These are phyloP conservation scores for Jamesozyma gamospora DNA, from an alignment of 805 yeast genomes.

Conservation along the genomic window DNA sequence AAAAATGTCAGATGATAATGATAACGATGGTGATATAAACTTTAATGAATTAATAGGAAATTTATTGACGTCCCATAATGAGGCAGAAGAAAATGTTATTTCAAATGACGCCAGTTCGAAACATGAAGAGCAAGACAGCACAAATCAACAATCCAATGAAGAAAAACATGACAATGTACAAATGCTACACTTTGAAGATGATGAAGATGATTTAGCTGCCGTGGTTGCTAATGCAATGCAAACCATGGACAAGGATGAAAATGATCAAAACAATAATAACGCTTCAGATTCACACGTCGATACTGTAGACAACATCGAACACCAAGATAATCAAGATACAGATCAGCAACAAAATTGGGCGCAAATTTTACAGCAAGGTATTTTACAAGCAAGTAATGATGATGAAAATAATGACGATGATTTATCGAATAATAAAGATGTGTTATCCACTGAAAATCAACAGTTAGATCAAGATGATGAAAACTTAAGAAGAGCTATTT, in stretches of 20 bases:
- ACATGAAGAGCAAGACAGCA: not conserved
- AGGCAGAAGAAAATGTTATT: not conserved
- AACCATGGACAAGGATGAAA: conserved; percentile 7
- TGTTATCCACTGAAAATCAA: conserved; percentile 3
- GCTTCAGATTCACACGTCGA: not conserved
- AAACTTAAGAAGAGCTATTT: conserved; percentile 25
- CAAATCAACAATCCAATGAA: not conserved
- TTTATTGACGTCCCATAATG: conserved; percentile 16
- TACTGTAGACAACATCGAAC: not conserved
- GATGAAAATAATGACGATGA: conserved; percentile 4
- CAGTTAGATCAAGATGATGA: conserved; percentile 28
- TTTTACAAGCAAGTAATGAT: conserved; percentile 12
- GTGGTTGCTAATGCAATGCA: conserved; percentile 34
- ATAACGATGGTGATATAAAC: conserved; percentile 23
- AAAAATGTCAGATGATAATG: conserved; percentile 12
- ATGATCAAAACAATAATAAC: not conserved
- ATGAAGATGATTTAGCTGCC: conserved; percentile 29
- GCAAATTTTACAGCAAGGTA: conserved; percentile 22
- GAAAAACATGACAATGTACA: conserved; percentile 9
- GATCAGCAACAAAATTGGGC: conserved; percentile 21
- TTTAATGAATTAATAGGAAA: conserved; percentile 28
- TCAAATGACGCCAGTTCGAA: not conserved
- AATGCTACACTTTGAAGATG: conserved; percentile 19
- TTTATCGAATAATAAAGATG: conserved; percentile 3
- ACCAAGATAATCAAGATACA: not conserved